These are phyloP conservation scores for Aspergillus udagawae DNA, from an alignment of 2,329 filamentous ascomycete genomes.

Conservation along the genomic window DNA sequence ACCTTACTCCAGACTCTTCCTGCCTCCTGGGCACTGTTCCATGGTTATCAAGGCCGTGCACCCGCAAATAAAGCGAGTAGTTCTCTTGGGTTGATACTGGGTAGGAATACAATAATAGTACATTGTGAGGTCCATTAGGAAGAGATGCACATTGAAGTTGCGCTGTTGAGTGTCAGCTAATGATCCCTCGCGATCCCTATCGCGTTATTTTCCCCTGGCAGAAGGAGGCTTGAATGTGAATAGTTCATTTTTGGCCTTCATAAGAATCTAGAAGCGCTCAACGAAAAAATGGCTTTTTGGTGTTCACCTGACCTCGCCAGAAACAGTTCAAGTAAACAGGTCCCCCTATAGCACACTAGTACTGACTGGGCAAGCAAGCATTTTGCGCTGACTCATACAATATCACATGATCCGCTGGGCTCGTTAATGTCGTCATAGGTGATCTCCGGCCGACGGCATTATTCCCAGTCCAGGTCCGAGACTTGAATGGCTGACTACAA, in stretches of 20 bases:
- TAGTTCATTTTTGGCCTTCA: background rate
- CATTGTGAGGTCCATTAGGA: background rate
- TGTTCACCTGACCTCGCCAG: background rate
- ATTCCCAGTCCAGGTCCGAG: background rate
- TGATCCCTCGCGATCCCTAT: background rate
- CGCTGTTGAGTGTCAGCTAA: background rate
- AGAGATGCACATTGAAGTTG: background rate
- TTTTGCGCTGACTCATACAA: constrained; percentile 7
- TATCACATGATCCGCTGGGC: constrained; percentile 7
- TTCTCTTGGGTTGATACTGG: background rate
- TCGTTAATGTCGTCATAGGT: constrained; percentile 10
- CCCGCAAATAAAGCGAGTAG: background rate
- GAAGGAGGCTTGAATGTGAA: background rate
- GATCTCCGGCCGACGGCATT: background rate
- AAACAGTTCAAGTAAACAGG: constrained; percentile 7
- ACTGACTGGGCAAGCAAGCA: background rate
- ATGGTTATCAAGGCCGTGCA: background rate
- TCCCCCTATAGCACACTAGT: no score
- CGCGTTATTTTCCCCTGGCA: background rate
- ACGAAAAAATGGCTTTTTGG: background rate
- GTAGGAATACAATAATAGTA: background rate
- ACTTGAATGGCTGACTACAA: background rate
- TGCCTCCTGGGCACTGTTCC: background rate
- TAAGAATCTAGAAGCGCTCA: background rate
- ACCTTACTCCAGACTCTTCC: background rate